phyloP scores from a whole-genome alignment of 768 basidiomycete species.

The Arthromyces matolae region DNA sequence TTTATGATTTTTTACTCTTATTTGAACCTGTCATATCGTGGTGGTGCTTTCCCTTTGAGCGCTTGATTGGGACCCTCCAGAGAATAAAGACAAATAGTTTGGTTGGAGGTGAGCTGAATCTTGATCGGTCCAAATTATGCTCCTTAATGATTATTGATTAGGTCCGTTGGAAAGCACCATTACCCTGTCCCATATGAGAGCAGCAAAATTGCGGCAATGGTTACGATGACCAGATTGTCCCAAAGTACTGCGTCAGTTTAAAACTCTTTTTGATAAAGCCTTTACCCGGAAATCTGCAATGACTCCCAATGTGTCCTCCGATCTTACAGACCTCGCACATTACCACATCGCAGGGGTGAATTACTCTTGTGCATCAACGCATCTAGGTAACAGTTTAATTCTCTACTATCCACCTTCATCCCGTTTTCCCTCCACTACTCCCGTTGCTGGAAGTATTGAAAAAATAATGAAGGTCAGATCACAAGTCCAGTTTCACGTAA shows the following conservation, averaged over 20 bases:
- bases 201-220: not conserved
- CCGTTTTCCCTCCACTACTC: not conserved
- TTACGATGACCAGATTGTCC: too few species aligned
- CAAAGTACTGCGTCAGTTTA: not conserved
- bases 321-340: not conserved
- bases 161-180: not conserved
- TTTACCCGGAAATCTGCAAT: not conserved
- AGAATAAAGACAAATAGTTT: slow-evolving; percentile 28
- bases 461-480: not conserved
- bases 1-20: slow-evolving; percentile 28
- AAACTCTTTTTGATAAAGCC: not conserved
- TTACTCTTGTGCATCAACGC: too few species aligned
- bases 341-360: not conserved
- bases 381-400: not conserved
- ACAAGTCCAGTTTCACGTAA: not conserved
- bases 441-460: not conserved
- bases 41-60: too few species aligned
- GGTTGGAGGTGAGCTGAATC: too few species aligned
- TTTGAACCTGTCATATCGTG: slow-evolving; percentile 35
- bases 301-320: not conserved
- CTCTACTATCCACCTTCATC: not conserved
- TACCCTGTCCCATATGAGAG: not conserved
- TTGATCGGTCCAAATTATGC: too few species aligned
- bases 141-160: too few species aligned
- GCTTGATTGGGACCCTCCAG: slow-evolving; percentile 33